phyloP scores from a whole-genome alignment of 148 eudicot species.

The Rhododendron griersonianum region DNA sequence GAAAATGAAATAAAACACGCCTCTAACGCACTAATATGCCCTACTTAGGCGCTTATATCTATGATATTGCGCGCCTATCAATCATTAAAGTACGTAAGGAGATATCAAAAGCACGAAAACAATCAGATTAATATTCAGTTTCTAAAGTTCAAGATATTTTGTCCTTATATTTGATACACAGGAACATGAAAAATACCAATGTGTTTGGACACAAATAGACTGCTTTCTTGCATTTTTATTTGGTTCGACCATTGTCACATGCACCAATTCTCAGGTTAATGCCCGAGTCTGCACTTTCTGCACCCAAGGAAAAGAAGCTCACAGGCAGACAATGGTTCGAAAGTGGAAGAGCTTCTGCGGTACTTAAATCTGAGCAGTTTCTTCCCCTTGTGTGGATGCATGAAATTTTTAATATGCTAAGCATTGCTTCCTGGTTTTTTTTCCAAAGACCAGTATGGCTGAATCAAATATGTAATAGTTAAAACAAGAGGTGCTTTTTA shows the following conservation, averaged over 20 bases:
- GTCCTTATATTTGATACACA: background rate
- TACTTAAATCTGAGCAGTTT: slow-evolving; percentile 25
- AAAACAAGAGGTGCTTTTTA: background rate
- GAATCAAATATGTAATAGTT: background rate
- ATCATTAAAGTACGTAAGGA: background rate
- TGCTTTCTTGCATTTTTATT: background rate
- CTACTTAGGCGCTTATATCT: too few relatives aligned
- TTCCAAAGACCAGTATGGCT: background rate
- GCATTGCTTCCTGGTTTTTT: background rate
- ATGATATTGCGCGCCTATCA: too few relatives aligned
- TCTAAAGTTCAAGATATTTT: background rate
- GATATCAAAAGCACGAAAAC: background rate
- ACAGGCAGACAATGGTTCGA: slow-evolving; percentile 95
- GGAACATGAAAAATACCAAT: background rate
- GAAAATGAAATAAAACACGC: too few relatives aligned
- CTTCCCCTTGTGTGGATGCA: background rate
- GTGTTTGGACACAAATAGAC: background rate
- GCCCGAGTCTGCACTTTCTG: slow-evolving; percentile 85
- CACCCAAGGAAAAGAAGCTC: slow-evolving; percentile 81
- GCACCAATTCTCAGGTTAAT: slow-evolving; percentile 49
- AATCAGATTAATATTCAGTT: background rate
- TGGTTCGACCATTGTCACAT: slow-evolving; percentile 1
- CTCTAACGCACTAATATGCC: too few relatives aligned
- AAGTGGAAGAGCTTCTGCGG: slow-evolving; percentile 83
- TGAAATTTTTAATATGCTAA: background rate